Base-by-base conservation (phyloP, 805 yeast species). In the Saturnispora diversa region DNA sequence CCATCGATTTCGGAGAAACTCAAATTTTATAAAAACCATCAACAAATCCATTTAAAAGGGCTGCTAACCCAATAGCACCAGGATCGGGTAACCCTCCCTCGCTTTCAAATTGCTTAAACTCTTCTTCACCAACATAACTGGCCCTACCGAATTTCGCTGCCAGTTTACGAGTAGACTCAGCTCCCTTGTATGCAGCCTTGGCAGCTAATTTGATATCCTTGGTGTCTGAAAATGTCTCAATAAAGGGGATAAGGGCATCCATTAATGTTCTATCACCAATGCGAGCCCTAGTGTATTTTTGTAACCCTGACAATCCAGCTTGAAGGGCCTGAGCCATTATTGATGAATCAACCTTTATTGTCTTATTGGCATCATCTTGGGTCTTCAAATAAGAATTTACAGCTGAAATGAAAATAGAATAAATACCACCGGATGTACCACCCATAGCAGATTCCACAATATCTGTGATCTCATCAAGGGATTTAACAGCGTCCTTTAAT, bases 111-210 rank as follows among this genome's bases (percentile, higher is more conserved):
- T 59, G 61, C 41, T 66, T 63, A 50, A 77, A 70, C 39, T 74
- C 81, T 10, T 69, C 76, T 44, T 75, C 75, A 46, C 70, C 69
- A 21, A 88, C 96, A 56, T 88, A 90, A 4, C 94, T 81, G 13
- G 97, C 95, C 54, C 97, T 75, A 23, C 97, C 97, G 50, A 90
- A 86, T 51, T 80, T 80, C 32, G 97, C 97, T 48, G 75, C 80
- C 48, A 84, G 63, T 27, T 75, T 65, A 37, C 78, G 77, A 1
- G 97, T 90, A 4, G 72, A 63, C 34, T 83, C 77, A 20, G 94
- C 90, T 35, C 95, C 95, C 29, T 72, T 63, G 30, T 66, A 66
- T 6, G 94, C 94, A 9, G 85, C 87, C 25, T 64, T 53, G 12
- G 76, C 73, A 5, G 96, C 95, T 33, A 65, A 63, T 7, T 53